Base-by-base conservation (phyloP, 2,329 filamentous ascomycete genomes). In the Scleromitrula shiraiana region DNA sequence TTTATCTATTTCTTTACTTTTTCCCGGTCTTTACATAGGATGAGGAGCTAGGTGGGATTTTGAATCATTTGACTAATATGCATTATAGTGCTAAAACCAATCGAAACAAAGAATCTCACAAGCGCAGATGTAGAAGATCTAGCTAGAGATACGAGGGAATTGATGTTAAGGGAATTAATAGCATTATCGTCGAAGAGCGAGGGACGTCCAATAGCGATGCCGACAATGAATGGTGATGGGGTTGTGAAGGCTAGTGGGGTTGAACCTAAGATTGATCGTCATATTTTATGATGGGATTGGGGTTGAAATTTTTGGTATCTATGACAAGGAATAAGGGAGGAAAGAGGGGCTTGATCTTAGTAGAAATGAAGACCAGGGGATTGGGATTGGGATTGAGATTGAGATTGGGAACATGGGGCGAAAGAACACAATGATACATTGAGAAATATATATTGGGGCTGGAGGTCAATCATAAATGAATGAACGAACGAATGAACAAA, bases 51-150 rank as follows among this genome's bases (percentile, higher is more conserved):
- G 2, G 12, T n/a, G 26, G 26, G 26, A 6, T 19, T 36, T 4
- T 9, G n/a, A 29, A 23, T 22, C 17, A 45, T 24, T 40, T 32
- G 37, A 19, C 53, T 59, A 48, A 59, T 46, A 41, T 6, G 29
- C 24, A 15, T 7, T 12, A 1, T 32, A 87, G 87, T 95, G 19
- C 72, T 95, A 45, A 79, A 86, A 59, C 87, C 89, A 2, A 89
- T 96, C 53, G 73, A 80, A 41, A 96, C 89, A 9, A 75, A 78
- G 55, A 80, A 79, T 45, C 74, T 94, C 55, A 86, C 78, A 15
- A 52, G 83, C 20, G 80, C 81, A 44, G 88, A 95, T 64, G 87
- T 95, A 45, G 85, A 93, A 56, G 76, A 78, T 50, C 70, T 95
- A 37, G 76, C 83, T 42, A 72, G 74, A 47, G 75, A 75, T 46